phyloP scores from a whole-genome alignment of 208 protist species.

The Leishmania gerbilli region DNA sequence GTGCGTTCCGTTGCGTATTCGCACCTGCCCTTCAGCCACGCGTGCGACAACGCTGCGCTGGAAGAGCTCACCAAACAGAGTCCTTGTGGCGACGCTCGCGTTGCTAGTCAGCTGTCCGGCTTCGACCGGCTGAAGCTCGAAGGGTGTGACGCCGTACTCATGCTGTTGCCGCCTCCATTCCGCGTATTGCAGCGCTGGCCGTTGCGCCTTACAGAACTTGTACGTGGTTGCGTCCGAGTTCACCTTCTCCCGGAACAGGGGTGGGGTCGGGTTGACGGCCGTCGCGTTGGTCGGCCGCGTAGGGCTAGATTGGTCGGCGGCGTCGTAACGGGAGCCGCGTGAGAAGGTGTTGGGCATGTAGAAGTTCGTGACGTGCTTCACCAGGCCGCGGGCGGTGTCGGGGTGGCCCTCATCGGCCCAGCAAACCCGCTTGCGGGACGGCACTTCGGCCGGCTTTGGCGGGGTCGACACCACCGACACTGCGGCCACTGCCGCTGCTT shows the following conservation, averaged over 20 bases:
- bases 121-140: conserved; percentile 24
- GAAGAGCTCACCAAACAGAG: conserved; percentile 54
- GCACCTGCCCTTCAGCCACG: conserved; percentile 31
- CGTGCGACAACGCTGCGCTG: conserved; percentile 30
- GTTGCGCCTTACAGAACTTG: conserved; percentile 57
- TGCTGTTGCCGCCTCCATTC: conserved; percentile 49
- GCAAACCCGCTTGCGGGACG: conserved; percentile 43
- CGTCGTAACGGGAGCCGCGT: conserved; percentile 15
- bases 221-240: conserved; percentile 62
- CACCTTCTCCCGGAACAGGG: conserved; percentile 45
- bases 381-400: conserved; percentile 29
- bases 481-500: conserved; percentile 11
- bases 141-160: conserved; percentile 27
- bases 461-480: not conserved
- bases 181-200: conserved; percentile 46
- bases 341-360: conserved; percentile 44
- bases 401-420: conserved; percentile 52
- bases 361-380: conserved; percentile 63
- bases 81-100: conserved; percentile 2
- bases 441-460: conserved; percentile 8
- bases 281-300: conserved; percentile 24
- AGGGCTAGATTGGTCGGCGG: conserved; percentile 19
- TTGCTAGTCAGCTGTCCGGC: not conserved
- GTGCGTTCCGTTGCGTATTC: conserved; percentile 22
- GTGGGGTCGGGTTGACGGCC: conserved; percentile 30